Base-by-base conservation (phyloP, 2,329 filamentous ascomycete species). In the Epicoccum sorghinum region DNA sequence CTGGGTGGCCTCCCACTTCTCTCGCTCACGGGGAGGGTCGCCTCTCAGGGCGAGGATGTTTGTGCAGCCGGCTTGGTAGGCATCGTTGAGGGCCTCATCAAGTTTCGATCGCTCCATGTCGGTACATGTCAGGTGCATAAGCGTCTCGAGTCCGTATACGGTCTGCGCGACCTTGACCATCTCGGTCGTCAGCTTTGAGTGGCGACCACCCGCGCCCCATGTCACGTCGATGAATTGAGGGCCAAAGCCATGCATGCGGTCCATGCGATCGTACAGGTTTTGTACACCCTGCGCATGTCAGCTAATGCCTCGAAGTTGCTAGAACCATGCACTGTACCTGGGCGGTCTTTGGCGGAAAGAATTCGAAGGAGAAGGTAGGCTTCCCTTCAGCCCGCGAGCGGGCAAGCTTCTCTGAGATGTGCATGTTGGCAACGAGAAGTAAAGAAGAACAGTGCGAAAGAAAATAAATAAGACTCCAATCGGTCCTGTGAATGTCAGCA, bases 261-360 rank as follows among this genome's bases (percentile, higher is more conserved):
- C 95, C 90, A 99, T 98, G 73, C 95, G 91, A 68, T 99, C 95
- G 82, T 99, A 99, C 54, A 99, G 87, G 76, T 99, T 99, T 80
- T 99, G 95, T 10, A 99, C 93, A 83, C 95, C 95, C 79, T 73
- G 54, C 18, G 30, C 18, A 25, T 18, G 58, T 67, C 57, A 69
- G 64, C n/a, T 23, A 4, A n/a, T 33, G 23, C 42, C 13, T 35
- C 22, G 30, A 12, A 14, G 2, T 22, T 8, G n/a, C 18, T n/a
- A 14, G 29, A 29, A 13, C 23, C 24, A 18, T 50, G 24, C 30
- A 44, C 37, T 52, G 53, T 75, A 79, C 77, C 74, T 95, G 91
- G 9, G 91, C 89, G 7, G 95, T 99, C 81, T 99, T 99, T 35
- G 95, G 95, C 46, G 95, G 95, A 79, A 99, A 99, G 83, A 96